These are phyloP conservation scores for Vararia minispora DNA, from an alignment of 768 basidiomycete species.

Conservation along the genomic window DNA sequence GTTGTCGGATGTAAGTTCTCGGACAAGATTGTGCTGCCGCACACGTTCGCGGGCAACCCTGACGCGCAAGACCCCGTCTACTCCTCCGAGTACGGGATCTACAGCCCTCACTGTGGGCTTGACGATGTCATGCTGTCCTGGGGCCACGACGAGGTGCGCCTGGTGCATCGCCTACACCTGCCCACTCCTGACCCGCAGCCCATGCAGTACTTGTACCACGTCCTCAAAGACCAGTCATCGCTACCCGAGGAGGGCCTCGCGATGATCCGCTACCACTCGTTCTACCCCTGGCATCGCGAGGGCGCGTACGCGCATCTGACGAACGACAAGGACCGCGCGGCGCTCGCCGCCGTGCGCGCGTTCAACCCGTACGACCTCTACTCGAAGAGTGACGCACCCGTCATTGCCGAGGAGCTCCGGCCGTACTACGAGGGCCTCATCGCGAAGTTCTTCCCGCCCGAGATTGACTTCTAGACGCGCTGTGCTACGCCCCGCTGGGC, in stretches of 20 bases:
- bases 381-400: constrained; percentile 72
- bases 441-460: constrained; percentile 73
- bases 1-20: constrained; percentile 83
- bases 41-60: constrained; percentile 66
- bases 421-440: constrained; percentile 83
- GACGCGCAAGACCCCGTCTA: constrained; percentile 56
- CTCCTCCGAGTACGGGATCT: constrained; percentile 64
- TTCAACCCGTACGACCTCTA: constrained; percentile 97
- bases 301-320: constrained; percentile 73
- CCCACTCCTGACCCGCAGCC: neutral
- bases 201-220: constrained; percentile 67
- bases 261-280: constrained; percentile 93
- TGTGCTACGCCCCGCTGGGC: too few species aligned
- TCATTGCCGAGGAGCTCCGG: constrained; percentile 47
- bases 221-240: constrained; percentile 71
- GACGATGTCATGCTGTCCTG: constrained; percentile 84
- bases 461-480: constrained; percentile 66
- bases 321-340: constrained; percentile 53
- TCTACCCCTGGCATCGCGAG: constrained; percentile 95
- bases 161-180: constrained; percentile 6
- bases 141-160: constrained; percentile 80
- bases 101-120: constrained; percentile 68
- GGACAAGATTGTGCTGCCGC: constrained; percentile 72
- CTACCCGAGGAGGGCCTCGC: constrained; percentile 75
- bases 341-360: constrained; percentile 64